Evolutionary conservation across 257 asterid genomes (phyloP).

Genomic region (Solanum rostratum): DNA sequence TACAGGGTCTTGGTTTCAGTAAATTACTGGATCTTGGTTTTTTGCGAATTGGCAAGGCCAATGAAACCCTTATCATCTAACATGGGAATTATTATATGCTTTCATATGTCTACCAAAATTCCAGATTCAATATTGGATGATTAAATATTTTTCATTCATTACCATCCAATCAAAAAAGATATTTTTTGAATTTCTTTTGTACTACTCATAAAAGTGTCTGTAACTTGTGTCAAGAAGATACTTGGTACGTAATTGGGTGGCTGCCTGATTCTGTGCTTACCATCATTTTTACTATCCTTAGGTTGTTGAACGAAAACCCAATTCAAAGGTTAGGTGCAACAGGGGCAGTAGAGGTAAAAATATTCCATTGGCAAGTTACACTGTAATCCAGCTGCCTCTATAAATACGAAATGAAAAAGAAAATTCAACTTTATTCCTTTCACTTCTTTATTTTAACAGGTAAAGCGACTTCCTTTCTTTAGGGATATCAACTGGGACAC

Average conservation of each 20-base stretch:
- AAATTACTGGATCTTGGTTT: not conserved
- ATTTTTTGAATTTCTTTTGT: no score
- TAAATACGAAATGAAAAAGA: not conserved
- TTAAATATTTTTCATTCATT: no score
- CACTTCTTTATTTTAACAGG: slow-evolving; percentile 34
- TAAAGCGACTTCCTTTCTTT: slow-evolving; percentile 63
- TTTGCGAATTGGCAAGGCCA: not conserved
- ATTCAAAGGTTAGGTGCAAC: slow-evolving; percentile 90
- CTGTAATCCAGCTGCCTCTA: not conserved
- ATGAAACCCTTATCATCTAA: not conserved
- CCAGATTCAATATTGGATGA: no score
- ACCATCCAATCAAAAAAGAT: no score
- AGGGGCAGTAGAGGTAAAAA: slow-evolving; percentile 70
- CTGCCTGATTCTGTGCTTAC: not conserved
- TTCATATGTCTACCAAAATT: not conserved
- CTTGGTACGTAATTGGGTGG: not conserved
- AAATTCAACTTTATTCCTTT: not conserved
- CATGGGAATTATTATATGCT: not conserved
- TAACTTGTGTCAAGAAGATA: not conserved
- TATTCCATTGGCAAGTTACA: not conserved
- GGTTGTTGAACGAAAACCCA: slow-evolving; percentile 80
- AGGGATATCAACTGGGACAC: slow-evolving; percentile 82
- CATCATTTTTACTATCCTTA: slow-evolving; percentile 19
- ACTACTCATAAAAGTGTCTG: not conserved
- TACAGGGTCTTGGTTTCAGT: not conserved